Evolutionary conservation across 2,329 filamentous ascomycete genomes (phyloP).

Genomic region (Helotiales sp.): DNA sequence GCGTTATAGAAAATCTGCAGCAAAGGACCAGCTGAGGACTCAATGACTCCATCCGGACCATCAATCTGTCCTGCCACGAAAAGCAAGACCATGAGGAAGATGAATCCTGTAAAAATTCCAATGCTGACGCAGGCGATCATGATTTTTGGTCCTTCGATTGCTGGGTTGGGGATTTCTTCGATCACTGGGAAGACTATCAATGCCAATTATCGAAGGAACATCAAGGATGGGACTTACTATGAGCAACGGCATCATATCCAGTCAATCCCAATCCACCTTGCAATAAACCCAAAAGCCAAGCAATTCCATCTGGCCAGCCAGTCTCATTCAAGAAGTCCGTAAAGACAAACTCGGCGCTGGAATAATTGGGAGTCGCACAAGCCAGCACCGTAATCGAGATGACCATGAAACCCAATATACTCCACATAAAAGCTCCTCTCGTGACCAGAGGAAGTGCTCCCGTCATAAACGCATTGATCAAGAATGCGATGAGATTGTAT

Average conservation of each 20-base stretch:
- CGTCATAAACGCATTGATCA: slow-evolving; percentile 50
- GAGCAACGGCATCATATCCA: slow-evolving; percentile 40
- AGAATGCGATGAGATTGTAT: slow-evolving; percentile 45
- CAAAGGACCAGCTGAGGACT: slow-evolving; percentile 46
- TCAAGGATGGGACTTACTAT: slow-evolving; percentile 15
- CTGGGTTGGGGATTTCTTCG: slow-evolving; percentile 53
- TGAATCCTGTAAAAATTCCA: slow-evolving; percentile 48
- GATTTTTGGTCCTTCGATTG: slow-evolving; percentile 49
- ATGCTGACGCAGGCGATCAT: slow-evolving; percentile 50
- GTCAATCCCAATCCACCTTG: slow-evolving; percentile 55
- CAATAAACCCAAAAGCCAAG: slow-evolving; percentile 52
- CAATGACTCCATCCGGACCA: slow-evolving; percentile 43
- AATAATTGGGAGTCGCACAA: slow-evolving; percentile 51
- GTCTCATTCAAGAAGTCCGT: slow-evolving; percentile 53
- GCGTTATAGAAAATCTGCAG: slow-evolving; percentile 52
- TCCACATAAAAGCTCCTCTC: slow-evolving; percentile 51
- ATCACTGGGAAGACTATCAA: slow-evolving; percentile 40
- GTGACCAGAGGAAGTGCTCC: slow-evolving; percentile 51
- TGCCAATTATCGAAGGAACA: background rate
- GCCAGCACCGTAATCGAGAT: slow-evolving; percentile 52
- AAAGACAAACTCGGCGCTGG: slow-evolving; percentile 54
- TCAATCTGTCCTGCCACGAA: slow-evolving; percentile 33
- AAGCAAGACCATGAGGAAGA: slow-evolving; percentile 43
- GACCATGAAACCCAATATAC: slow-evolving; percentile 51
- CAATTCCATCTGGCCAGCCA: slow-evolving; percentile 50